phyloP scores from a whole-genome alignment of 2,329 filamentous ascomycete species.

The Cladophialophora chaetospira region DNA sequence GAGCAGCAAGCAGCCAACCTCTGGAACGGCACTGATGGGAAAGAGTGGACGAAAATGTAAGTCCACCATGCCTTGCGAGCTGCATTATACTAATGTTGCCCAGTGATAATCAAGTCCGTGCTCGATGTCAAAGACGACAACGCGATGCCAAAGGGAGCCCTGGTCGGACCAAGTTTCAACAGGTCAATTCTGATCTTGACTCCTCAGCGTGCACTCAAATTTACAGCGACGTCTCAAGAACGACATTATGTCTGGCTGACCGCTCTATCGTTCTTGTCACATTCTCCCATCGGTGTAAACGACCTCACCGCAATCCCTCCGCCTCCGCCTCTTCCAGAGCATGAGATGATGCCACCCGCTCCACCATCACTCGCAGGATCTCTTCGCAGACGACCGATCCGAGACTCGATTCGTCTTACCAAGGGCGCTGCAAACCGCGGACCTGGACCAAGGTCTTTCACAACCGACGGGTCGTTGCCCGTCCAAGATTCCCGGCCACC shows the following conservation, averaged over 20 bases:
- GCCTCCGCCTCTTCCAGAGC: conserved; percentile 53
- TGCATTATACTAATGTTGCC: conserved; percentile 36
- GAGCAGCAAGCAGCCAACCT: conserved; percentile 95
- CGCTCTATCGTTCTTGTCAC: conserved; percentile 89
- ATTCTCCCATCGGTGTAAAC: conserved; percentile 78
- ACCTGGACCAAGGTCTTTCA: conserved; percentile 44
- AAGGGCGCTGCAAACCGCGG: conserved; percentile 65
- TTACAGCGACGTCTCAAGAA: conserved; percentile 80
- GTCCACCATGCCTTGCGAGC: conserved; percentile 43
- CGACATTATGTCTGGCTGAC: conserved; percentile 95
- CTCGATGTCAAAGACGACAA: conserved; percentile 96
- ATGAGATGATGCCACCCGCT: conserved; percentile 16
- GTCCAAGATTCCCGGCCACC: conserved; percentile 35
- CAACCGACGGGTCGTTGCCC: conserved; percentile 36
- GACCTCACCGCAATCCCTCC: conserved; percentile 66
- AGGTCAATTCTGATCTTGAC: conserved; percentile 94
- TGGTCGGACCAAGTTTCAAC: conserved; percentile 66
- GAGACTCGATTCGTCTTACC: conserved; percentile 86
- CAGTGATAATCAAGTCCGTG: conserved; percentile 93
- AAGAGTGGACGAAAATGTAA: conserved; percentile 93
- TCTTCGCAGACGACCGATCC: conserved; percentile 63
- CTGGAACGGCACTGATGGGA: conserved; percentile 82
- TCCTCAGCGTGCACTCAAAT: conserved; percentile 89
- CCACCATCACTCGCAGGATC: conserved; percentile 47
- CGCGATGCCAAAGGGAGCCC: conserved; percentile 69